Conservation (phyloP, 371 early-diverging fungal species). For the Nematocida displodere region DNA sequence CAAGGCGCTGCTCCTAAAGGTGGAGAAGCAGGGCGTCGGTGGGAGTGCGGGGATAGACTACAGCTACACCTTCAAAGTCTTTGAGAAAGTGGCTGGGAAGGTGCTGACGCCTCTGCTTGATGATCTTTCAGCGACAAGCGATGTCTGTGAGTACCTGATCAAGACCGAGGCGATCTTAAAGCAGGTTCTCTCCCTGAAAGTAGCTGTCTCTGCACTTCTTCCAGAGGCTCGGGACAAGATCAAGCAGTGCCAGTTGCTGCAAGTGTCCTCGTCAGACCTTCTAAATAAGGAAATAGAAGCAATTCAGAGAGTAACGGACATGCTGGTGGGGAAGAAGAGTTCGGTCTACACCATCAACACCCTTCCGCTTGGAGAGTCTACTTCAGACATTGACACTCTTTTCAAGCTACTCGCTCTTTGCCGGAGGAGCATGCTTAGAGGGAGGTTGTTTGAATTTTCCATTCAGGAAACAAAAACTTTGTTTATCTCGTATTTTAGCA, state of each 20-base stretch:
- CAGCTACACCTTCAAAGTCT: background rate
- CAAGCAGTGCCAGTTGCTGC: background rate
- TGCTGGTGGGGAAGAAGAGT: background rate
- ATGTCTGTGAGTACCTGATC: slow-evolving; percentile 32
- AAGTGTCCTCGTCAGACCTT: background rate
- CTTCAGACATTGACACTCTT: background rate
- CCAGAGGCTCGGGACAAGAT: background rate
- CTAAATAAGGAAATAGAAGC: slow-evolving; percentile 15
- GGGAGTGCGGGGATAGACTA: too few species aligned
- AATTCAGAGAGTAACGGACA: background rate
- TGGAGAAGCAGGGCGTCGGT: background rate
- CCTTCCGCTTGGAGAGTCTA: background rate
- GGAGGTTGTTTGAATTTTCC: background rate
- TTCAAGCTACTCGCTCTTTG: slow-evolving; percentile 22
- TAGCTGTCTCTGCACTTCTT: background rate
- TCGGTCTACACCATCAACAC: background rate
- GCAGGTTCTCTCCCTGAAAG: background rate
- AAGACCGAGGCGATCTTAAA: background rate
- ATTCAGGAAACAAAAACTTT: background rate
- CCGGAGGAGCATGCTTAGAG: background rate
- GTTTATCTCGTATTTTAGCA: background rate
- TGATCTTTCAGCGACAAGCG: background rate
- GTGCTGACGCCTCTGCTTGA: background rate
- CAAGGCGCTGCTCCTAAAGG: background rate
- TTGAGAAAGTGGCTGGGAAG: background rate